Evolutionary conservation across 2,329 filamentous ascomycete species (phyloP).

Genomic region (Trichoderma sp.): DNA sequence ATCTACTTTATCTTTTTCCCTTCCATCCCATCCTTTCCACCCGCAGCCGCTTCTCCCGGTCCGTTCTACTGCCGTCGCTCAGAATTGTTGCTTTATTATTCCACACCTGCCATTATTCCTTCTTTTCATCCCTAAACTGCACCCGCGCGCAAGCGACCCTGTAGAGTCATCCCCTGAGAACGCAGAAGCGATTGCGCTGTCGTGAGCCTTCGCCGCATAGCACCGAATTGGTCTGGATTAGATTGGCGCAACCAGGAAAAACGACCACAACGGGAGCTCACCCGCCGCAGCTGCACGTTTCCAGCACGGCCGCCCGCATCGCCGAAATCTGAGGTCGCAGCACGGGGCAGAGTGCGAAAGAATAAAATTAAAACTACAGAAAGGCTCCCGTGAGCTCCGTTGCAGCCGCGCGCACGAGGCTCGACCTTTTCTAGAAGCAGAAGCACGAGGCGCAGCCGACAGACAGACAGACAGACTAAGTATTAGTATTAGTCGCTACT

Average conservation of each 20-base stretch:
- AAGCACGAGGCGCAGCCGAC: slow-evolving; percentile 24
- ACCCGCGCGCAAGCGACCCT: neutral
- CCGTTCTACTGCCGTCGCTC: neutral
- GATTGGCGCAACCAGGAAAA: neutral
- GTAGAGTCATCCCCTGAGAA: neutral
- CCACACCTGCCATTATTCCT: neutral
- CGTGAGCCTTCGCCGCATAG: neutral
- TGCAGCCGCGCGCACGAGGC: slow-evolving; percentile 3
- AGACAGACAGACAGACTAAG: neutral
- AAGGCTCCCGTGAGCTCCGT: neutral
- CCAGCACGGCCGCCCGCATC: slow-evolving; percentile 24
- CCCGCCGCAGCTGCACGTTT: slow-evolving; percentile 23
- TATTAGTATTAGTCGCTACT: too few relatives aligned
- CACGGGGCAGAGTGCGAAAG: neutral
- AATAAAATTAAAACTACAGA: neutral
- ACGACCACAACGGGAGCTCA: slow-evolving; percentile 3
- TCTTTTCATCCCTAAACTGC: neutral
- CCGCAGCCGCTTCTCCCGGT: slow-evolving; percentile 10
- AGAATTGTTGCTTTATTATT: neutral
- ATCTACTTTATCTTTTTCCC: neutral
- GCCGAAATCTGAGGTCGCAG: slow-evolving; percentile 2
- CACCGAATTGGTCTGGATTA: slow-evolving; percentile 7
- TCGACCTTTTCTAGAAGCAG: slow-evolving; percentile 22
- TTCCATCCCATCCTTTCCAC: neutral
- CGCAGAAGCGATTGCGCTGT: neutral